These are phyloP conservation scores for Cladosporium sp. DNA, from an alignment of 2,329 filamentous ascomycete species.

Conservation along the genomic window DNA sequence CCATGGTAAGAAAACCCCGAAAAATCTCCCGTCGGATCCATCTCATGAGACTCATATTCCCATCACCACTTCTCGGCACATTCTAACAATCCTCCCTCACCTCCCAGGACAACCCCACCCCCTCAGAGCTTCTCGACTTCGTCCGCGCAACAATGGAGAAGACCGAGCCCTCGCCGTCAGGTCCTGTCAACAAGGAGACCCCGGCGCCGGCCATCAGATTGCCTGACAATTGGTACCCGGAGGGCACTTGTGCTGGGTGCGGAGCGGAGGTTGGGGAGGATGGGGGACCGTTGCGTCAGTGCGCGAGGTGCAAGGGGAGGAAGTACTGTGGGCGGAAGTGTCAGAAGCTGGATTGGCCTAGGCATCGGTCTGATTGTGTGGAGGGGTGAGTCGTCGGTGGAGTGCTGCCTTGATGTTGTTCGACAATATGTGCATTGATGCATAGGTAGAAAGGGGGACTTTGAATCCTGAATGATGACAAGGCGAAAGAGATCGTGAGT, in stretches of 20 bases:
- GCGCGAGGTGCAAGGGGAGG: not conserved
- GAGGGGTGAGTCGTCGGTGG: not conserved
- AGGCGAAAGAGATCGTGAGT: not conserved
- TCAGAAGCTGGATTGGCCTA: constrained; percentile 4
- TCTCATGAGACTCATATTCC: not conserved
- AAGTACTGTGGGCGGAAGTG: not conserved
- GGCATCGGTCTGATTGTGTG: not conserved
- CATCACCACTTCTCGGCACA: not conserved
- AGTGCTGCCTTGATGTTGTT: not conserved
- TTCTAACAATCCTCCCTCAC: not conserved
- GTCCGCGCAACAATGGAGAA: not conserved
- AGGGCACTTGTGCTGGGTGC: not conserved
- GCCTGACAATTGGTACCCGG: not conserved
- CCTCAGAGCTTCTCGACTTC: not conserved
- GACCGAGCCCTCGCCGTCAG: not conserved
- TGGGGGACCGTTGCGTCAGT: not conserved
- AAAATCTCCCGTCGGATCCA: no score
- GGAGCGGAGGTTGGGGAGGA: not conserved
- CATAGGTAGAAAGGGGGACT: no score
- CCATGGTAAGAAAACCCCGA: no score
- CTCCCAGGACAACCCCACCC: not conserved
- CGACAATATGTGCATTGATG: no score
- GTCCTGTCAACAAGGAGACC: not conserved
- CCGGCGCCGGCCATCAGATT: not conserved
- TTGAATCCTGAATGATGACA: not conserved